Evolutionary conservation across 108 stramenopile genomes (phyloP).

Genomic region (Parietichytrium sp.): DNA sequence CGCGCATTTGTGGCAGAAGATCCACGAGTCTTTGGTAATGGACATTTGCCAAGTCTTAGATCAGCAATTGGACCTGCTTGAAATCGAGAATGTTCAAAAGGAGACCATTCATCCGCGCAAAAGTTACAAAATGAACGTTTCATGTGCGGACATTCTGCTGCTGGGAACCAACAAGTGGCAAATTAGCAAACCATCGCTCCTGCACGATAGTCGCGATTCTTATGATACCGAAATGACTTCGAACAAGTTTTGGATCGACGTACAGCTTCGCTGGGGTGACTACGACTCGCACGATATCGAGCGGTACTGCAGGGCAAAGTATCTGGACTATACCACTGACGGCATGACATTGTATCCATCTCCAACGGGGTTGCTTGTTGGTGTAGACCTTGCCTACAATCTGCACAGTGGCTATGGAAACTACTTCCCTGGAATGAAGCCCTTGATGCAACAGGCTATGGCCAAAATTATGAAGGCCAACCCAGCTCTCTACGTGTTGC

Average conservation of each 20-base stretch:
- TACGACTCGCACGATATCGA: constrained; percentile 99
- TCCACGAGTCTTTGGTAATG: constrained; percentile 98
- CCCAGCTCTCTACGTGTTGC: constrained; percentile 97
- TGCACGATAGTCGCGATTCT: constrained; percentile 93
- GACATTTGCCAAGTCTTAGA: constrained; percentile 97
- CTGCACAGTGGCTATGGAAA: constrained; percentile 93
- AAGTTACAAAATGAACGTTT: constrained; percentile 99
- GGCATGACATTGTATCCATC: constrained; percentile 99
- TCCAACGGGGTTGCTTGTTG: constrained; percentile 91
- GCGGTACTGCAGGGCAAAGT: constrained; percentile 93
- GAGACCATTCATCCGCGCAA: constrained; percentile 99
- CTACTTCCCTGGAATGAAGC: constrained; percentile 97
- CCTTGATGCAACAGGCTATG: constrained; percentile 96
- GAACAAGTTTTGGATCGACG: constrained; percentile 97
- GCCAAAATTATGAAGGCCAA: constrained; percentile 99
- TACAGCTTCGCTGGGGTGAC: constrained; percentile 98
- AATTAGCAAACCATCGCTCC: constrained; percentile 88
- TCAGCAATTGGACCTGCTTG: constrained; percentile 93
- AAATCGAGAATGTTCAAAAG: constrained; percentile 98
- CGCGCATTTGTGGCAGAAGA: constrained; percentile 99
- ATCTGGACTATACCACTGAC: constrained; percentile 98
- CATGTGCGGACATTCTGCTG: constrained; percentile 95
- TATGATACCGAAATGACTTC: constrained; percentile 87
- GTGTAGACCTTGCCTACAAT: constrained; percentile 95
- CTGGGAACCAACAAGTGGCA: constrained; percentile 99